Percentiles rank a stretch among this genome's conserved stretches.
phyloP scores from a whole-genome alignment of 331 rosid genomes.

The Pyracantha coccinea region DNA sequence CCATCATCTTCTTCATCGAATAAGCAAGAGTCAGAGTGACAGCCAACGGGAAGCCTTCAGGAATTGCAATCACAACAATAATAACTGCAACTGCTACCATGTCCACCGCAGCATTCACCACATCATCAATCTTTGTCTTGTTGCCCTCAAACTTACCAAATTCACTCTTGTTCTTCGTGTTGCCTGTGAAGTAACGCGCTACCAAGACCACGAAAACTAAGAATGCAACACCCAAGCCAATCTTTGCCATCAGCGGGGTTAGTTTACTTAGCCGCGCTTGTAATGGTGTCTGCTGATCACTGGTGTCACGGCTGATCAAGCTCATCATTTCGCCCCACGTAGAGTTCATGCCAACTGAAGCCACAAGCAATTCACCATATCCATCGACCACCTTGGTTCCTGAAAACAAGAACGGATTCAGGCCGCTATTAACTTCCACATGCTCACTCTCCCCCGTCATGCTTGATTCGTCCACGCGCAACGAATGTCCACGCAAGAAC shows the following conservation, averaged over 20 bases:
- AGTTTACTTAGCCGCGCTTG: constrained; percentile 19
- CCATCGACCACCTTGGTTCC: constrained; percentile 21
- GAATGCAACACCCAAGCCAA: constrained; percentile 26
- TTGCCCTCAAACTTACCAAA: constrained; percentile 12
- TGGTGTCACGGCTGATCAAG: constrained; percentile 10
- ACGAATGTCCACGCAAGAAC: no score
- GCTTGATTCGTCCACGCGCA: constrained; percentile 26
- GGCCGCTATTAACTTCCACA: constrained; percentile 2
- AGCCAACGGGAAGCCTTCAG: constrained; percentile 24
- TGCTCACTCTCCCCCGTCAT: constrained; percentile 36
- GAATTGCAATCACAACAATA: constrained; percentile 31
- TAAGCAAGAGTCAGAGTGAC: constrained; percentile 30
- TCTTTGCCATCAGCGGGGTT: constrained; percentile 10
- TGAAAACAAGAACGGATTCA: constrained; percentile 18
- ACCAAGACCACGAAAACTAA: constrained; percentile 16
- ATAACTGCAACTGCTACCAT: constrained; percentile 25
- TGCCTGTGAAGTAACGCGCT: constrained; percentile 27
- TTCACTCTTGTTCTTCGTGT: constrained; percentile 18
- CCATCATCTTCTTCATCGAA: constrained; percentile 38
- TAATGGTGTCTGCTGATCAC: constrained; percentile 13
- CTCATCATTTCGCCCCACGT: constrained; percentile 22
- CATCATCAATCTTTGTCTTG: constrained; percentile 11
- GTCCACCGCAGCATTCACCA: constrained; percentile 9
- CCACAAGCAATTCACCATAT: constrained; percentile 19
- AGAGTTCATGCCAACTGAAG: constrained; percentile 26